Conservation (phyloP, 2,329 filamentous ascomycete species). For the Talaromyces albobiverticillius region DNA sequence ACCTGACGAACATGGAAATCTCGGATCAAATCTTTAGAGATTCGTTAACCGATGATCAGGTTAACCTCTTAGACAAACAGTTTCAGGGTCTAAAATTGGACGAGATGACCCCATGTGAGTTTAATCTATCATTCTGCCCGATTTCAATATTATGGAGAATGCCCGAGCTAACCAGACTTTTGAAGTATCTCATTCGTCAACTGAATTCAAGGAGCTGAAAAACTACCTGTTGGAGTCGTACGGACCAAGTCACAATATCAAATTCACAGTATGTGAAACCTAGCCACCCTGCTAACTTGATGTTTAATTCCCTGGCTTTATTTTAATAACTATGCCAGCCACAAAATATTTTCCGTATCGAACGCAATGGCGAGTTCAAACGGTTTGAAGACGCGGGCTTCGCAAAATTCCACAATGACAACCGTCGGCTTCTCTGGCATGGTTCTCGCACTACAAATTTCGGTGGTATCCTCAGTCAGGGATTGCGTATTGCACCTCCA, state of each 20-base stretch:
- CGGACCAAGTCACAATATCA: constrained; percentile 62
- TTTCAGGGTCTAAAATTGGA: constrained; percentile 68
- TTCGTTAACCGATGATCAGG: constrained; percentile 48
- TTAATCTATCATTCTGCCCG: not conserved
- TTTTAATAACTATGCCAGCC: constrained; percentile 42
- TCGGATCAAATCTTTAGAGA: constrained; percentile 73
- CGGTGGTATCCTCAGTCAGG: constrained; percentile 81
- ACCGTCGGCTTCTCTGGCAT: constrained; percentile 77
- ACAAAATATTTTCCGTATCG: constrained; percentile 77
- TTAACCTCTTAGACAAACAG: constrained; percentile 69
- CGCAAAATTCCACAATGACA: constrained; percentile 55
- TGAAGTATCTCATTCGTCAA: constrained; percentile 52
- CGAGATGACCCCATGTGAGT: constrained; percentile 66
- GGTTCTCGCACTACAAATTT: constrained; percentile 81
- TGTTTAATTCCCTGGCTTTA: constrained; percentile 5
- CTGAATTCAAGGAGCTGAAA: constrained; percentile 64
- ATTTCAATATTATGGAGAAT: not conserved
- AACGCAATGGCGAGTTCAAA: constrained; percentile 67
- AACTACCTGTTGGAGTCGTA: constrained; percentile 66
- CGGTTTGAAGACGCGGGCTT: constrained; percentile 62
- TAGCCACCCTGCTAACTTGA: constrained; percentile 13
- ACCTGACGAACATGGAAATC: constrained; percentile 80
- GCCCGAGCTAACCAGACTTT: constrained; percentile 17
- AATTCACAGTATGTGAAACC: constrained; percentile 28
- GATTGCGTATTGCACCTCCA: constrained; percentile 78